Conservation (phyloP, 2,329 filamentous ascomycete genomes). For the Colletotrichum viniferum region DNA sequence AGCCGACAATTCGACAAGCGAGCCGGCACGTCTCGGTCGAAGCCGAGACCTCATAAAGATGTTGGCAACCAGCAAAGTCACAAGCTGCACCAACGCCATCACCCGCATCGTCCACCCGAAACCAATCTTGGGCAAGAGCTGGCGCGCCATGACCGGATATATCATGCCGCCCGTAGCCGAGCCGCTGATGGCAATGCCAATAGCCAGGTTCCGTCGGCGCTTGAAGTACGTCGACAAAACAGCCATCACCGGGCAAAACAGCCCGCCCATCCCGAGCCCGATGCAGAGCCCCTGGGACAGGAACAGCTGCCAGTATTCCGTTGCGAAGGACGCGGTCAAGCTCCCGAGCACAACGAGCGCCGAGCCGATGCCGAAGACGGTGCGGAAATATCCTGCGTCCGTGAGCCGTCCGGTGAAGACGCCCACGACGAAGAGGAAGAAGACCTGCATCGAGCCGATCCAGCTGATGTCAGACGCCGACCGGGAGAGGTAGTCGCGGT, state of each 20-base stretch:
- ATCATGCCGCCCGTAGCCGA: conserved; percentile 57
- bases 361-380: conserved; percentile 40
- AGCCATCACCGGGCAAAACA: conserved; percentile 60
- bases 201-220: conserved; percentile 54
- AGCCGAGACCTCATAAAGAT: conserved; percentile 29
- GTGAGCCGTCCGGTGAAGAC: conserved; percentile 46
- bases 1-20: conserved; percentile 46
- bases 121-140: conserved; percentile 55
- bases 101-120: conserved; percentile 65
- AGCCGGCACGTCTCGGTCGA: conserved; percentile 33
- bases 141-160: conserved; percentile 57
- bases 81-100: conserved; percentile 71
- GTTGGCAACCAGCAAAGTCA: conserved; percentile 67
- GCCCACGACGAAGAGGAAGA: conserved; percentile 45
- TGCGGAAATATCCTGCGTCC: conserved; percentile 47
- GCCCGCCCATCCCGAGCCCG: conserved; percentile 53
- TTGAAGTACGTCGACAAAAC: conserved; percentile 65
- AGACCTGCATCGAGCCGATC: conserved; percentile 51
- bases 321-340: conserved; percentile 46
- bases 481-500: conserved; percentile 26
- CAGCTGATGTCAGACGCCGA: conserved; percentile 45
- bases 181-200: conserved; percentile 62
- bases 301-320: conserved; percentile 52
- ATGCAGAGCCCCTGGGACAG: conserved; percentile 57
- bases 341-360: conserved; percentile 44